Conservation (phyloP, 2,329 filamentous ascomycete species). For the Talaromyces sp. region DNA sequence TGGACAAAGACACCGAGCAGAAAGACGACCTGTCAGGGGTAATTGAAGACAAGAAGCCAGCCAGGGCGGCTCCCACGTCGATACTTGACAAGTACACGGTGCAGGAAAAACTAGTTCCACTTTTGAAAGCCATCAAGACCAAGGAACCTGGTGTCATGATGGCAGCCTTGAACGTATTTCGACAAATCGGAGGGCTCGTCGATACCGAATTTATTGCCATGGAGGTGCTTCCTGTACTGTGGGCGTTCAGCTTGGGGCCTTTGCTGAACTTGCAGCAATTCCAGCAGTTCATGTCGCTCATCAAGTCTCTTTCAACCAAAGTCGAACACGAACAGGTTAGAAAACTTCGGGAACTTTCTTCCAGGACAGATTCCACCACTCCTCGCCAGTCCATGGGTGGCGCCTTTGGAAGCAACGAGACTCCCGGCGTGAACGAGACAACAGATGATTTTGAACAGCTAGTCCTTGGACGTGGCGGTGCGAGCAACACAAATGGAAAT, state of each 20-base stretch:
- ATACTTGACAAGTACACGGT: slow-evolving; percentile 97
- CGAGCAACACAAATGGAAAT: slow-evolving; percentile 24
- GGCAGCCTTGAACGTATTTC: slow-evolving; percentile 78
- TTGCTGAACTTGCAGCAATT: slow-evolving; percentile 85
- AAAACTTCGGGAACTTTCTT: slow-evolving; percentile 79
- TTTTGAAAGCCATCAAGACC: slow-evolving; percentile 90
- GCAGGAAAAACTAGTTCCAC: slow-evolving; percentile 91
- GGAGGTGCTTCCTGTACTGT: slow-evolving; percentile 83
- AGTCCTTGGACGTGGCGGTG: slow-evolving; percentile 66
- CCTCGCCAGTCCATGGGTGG: slow-evolving; percentile 23
- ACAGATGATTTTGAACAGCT: slow-evolving; percentile 81
- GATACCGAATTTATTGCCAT: slow-evolving; percentile 89
- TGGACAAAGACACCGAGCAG: slow-evolving; percentile 40
- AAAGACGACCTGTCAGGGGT: slow-evolving; percentile 74
- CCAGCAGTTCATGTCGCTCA: slow-evolving; percentile 80
- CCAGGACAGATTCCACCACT: slow-evolving; percentile 49
- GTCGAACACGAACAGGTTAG: slow-evolving; percentile 85
- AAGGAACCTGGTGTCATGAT: slow-evolving; percentile 98
- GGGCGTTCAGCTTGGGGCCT: slow-evolving; percentile 87
- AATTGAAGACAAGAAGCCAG: slow-evolving; percentile 42
- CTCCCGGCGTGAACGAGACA: slow-evolving; percentile 47
- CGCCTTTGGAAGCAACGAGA: slow-evolving; percentile 22
- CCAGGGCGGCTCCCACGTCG: slow-evolving; percentile 62
- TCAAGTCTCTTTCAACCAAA: slow-evolving; percentile 70
- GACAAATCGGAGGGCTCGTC: slow-evolving; percentile 72